These are phyloP conservation scores for Vanrija sp. DNA, from an alignment of 1,284 basidiomycete species.

Conservation along the genomic window DNA sequence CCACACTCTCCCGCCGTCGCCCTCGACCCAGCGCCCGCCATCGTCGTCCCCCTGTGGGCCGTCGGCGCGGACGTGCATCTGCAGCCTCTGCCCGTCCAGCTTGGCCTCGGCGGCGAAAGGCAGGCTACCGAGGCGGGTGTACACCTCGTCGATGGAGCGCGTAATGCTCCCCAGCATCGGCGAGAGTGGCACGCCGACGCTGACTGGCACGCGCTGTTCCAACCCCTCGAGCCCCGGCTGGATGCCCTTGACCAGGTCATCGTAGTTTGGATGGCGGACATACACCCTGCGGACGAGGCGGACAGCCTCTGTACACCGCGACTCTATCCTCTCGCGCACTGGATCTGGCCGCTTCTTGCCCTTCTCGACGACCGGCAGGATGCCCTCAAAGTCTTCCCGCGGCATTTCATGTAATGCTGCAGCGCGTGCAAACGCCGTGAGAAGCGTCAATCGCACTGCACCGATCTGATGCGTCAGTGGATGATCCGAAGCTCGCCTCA, in stretches of 20 bases:
- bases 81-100: constrained; percentile 82
- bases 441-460: constrained; percentile 76
- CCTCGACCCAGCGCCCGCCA: constrained; percentile 47
- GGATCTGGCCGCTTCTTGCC: constrained; percentile 49
- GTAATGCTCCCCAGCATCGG: constrained; percentile 57
- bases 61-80: constrained; percentile 63
- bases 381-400: constrained; percentile 44
- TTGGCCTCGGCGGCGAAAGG: constrained; percentile 77
- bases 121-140: constrained; percentile 62
- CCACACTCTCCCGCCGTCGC: constrained; percentile 49
- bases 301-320: constrained; percentile 58
- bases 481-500: background rate
- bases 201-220: constrained; percentile 63
- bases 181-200: constrained; percentile 60
- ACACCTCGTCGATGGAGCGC: constrained; percentile 78
- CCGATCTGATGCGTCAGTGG: constrained; percentile 58
- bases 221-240: constrained; percentile 64
- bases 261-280: constrained; percentile 84
- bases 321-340: constrained; percentile 53
- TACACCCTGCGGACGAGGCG: constrained; percentile 68
- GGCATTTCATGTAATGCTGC: constrained; percentile 59
- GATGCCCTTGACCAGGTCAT: constrained; percentile 66
- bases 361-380: constrained; percentile 44
- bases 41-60: constrained; percentile 44
- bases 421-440: constrained; percentile 76